Conservation (phyloP, 371 early-diverging fungal species). For the Rhizopus delemar region DNA sequence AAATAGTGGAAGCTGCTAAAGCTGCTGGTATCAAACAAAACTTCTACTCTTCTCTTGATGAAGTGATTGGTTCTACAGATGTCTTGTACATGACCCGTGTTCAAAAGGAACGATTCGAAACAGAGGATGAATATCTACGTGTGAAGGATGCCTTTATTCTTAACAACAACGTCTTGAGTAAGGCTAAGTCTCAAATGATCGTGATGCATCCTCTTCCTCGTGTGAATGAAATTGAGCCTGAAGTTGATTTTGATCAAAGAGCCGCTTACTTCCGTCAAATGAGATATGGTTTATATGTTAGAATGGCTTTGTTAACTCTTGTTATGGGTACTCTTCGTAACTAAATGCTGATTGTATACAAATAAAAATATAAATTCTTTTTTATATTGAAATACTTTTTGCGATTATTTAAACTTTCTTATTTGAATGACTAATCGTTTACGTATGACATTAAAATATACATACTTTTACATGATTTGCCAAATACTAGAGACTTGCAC, state of each 20-base stretch:
- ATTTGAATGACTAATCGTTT: not conserved
- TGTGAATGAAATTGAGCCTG: slow-evolving; percentile 92
- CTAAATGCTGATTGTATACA: slow-evolving; percentile 8
- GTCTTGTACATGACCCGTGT: slow-evolving; percentile 97
- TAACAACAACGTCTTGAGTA: slow-evolving; percentile 80
- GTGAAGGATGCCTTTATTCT: slow-evolving; percentile 82
- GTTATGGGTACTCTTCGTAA: slow-evolving; percentile 59
- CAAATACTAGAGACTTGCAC: too few relatives aligned
- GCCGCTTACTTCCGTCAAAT: slow-evolving; percentile 98
- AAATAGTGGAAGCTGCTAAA: slow-evolving; percentile 74
- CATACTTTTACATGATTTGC: too few relatives aligned
- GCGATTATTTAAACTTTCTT: not conserved
- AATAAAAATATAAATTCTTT: not conserved
- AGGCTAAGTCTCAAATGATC: slow-evolving; percentile 94
- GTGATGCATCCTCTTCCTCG: slow-evolving; percentile 98
- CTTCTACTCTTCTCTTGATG: slow-evolving; percentile 72
- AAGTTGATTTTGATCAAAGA: slow-evolving; percentile 95
- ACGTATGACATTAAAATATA: too few relatives aligned
- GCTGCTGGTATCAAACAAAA: slow-evolving; percentile 69
- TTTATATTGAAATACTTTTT: too few relatives aligned
- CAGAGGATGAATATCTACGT: slow-evolving; percentile 76
- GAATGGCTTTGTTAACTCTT: slow-evolving; percentile 94
- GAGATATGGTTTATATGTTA: slow-evolving; percentile 94
- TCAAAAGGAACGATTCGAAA: slow-evolving; percentile 92
- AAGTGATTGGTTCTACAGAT: slow-evolving; percentile 85